Evolutionary conservation across 169 alveolate genomes (phyloP).

Genomic region (Cryptosporidium muris): DNA sequence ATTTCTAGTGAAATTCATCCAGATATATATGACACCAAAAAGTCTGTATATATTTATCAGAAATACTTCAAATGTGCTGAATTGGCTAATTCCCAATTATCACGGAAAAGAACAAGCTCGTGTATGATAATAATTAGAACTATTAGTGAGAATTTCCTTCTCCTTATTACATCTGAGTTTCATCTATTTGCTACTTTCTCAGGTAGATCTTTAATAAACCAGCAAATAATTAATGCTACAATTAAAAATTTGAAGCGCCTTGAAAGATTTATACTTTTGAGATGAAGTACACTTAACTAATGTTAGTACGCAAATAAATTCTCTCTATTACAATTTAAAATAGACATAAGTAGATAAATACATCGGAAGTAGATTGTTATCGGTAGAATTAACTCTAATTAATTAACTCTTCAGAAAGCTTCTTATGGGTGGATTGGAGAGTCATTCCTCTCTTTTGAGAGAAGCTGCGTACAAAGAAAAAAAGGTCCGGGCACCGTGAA

Average conservation of each 20-base stretch:
- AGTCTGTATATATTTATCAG: not conserved
- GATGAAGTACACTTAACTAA: not conserved
- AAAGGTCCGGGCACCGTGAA: constrained; percentile 72
- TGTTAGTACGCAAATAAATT: not conserved
- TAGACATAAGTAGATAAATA: no score
- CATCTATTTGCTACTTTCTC: constrained; percentile 16
- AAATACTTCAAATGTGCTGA: constrained; percentile 23
- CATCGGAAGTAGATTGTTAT: no score
- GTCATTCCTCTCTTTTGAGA: not conserved
- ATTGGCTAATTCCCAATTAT: constrained; percentile 38
- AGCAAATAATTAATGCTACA: not conserved
- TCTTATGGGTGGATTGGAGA: no score
- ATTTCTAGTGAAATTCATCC: constrained; percentile 24
- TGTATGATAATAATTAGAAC: not conserved
- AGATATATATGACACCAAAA: constrained; percentile 7
- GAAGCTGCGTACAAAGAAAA: not conserved
- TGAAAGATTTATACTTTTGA: not conserved
- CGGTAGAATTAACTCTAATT: no score
- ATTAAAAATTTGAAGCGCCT: constrained; percentile 4
- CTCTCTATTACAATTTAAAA: no score
- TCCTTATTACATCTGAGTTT: constrained; percentile 7
- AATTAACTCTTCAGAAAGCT: no score
- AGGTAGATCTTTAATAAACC: not conserved
- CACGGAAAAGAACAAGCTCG: constrained; percentile 3
- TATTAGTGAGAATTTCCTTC: constrained; percentile 2